Conservation (phyloP, 345 rosid genomes). For the Gynandropsis gynandra region DNA sequence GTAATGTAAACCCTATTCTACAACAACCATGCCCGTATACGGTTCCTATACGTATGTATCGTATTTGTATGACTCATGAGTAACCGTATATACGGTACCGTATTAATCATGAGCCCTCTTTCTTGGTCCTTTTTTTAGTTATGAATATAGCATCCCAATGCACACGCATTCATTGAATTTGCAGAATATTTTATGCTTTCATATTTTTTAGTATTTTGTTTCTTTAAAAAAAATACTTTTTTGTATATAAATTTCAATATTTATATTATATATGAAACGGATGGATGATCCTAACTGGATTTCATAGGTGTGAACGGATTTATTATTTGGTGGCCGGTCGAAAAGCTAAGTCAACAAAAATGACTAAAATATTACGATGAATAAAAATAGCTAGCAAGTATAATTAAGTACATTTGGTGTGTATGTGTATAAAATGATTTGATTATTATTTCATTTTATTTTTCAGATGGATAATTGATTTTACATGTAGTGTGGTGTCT, state of each 20-base stretch:
- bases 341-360: constrained; percentile 20
- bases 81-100: constrained; percentile 30
- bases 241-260: neutral
- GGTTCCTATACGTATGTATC: constrained; percentile 24
- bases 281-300: constrained; percentile 16
- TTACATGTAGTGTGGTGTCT: too few relatives aligned
- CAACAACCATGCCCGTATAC: constrained; percentile 9
- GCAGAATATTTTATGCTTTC: neutral
- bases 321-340: constrained; percentile 20
- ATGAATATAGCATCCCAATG: constrained; percentile 17
- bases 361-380: constrained; percentile 22
- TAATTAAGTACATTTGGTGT: too few relatives aligned
- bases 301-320: constrained; percentile 24
- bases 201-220: neutral
- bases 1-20: too few relatives aligned
- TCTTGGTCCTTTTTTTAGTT: constrained; percentile 21
- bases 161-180: constrained; percentile 25
- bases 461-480: too few relatives aligned
- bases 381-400: too few relatives aligned
- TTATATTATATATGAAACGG: too few relatives aligned
- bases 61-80: constrained; percentile 25
- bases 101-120: constrained; percentile 31
- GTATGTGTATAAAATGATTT: too few relatives aligned
- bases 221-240: neutral
- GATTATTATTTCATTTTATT: too few relatives aligned